Conservation (phyloP, 768 basidiomycete genomes). For the Chalciporus sphaerocephalus region DNA sequence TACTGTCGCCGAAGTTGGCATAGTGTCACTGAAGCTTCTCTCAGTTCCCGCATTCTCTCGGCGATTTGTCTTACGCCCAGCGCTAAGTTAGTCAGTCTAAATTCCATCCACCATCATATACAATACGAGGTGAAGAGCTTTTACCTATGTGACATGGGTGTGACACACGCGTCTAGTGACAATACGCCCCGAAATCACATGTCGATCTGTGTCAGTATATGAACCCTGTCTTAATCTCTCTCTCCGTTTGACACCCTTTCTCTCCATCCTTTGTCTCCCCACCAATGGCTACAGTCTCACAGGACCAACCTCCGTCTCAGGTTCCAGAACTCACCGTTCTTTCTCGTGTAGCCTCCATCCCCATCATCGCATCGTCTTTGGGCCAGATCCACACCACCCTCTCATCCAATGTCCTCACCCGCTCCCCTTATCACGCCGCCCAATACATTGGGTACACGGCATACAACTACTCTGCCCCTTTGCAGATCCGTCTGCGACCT, state of each 20-base stretch:
- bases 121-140: no score
- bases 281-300: conserved; percentile 36
- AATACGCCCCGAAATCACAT: conserved; percentile 23
- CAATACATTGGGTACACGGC: conserved; percentile 56
- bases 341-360: conserved; percentile 65
- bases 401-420: conserved; percentile 54
- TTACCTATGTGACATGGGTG: conserved; percentile 16
- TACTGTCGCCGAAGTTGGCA: no score
- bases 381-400: conserved; percentile 57
- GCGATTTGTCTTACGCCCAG: no score
- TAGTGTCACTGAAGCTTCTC: no score
- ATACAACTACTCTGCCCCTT: conserved; percentile 58
- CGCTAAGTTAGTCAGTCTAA: no score
- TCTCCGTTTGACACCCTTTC: conserved; percentile 8
- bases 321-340: conserved; percentile 58
- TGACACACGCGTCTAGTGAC: conserved; percentile 18
- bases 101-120: no score
- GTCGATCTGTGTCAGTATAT: conserved; percentile 21
- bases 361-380: conserved; percentile 63
- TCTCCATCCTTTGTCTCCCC: conserved; percentile 2
- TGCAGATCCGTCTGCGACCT: conserved; percentile 63
- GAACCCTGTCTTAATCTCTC: conserved; percentile 20
- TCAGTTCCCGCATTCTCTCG: no score
- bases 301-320: conserved; percentile 21
- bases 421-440: conserved; percentile 61